phyloP scores from a whole-genome alignment of 1,284 basidiomycete genomes.

The Heterobasidion parviporum region DNA sequence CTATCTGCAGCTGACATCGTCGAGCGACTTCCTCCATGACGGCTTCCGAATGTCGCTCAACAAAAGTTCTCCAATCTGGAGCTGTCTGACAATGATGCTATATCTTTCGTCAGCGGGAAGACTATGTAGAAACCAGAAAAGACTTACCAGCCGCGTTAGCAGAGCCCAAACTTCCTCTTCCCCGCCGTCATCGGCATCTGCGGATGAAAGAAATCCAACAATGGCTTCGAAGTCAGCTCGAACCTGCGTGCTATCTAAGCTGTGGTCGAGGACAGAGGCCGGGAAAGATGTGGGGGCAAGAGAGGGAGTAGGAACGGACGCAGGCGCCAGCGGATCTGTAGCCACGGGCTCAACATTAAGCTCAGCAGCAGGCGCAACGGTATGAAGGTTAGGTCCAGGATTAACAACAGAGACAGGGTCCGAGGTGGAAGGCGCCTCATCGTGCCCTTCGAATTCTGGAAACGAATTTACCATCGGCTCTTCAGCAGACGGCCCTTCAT shows the following conservation, averaged over 20 bases:
- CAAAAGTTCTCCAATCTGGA: constrained; percentile 48
- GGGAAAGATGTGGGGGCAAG: not conserved
- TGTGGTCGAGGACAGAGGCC: not conserved
- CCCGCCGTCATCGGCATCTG: constrained; percentile 34
- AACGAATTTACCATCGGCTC: no score
- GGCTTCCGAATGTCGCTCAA: constrained; percentile 31
- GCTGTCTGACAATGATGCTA: constrained; percentile 41
- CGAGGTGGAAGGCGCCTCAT: not conserved
- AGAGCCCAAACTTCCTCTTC: constrained; percentile 40
- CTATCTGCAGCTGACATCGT: not conserved
- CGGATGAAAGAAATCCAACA: constrained; percentile 40
- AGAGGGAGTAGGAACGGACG: not conserved
- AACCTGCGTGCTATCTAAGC: not conserved
- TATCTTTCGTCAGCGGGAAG: constrained; percentile 5
- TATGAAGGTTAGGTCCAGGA: not conserved
- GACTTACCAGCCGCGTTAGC: constrained; percentile 18
- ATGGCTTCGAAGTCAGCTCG: constrained; percentile 38
- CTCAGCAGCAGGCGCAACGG: not conserved
- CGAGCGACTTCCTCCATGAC: constrained; percentile 25
- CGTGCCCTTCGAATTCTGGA: not conserved
- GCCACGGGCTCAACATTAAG: not conserved
- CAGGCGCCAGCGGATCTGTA: no score
- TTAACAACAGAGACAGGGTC: not conserved
- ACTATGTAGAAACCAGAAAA: not conserved
- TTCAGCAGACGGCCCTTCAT: no score